These are phyloP conservation scores for Nyctanthes arbortristis DNA, from an alignment of 257 asterid genomes.

Conservation along the genomic window DNA sequence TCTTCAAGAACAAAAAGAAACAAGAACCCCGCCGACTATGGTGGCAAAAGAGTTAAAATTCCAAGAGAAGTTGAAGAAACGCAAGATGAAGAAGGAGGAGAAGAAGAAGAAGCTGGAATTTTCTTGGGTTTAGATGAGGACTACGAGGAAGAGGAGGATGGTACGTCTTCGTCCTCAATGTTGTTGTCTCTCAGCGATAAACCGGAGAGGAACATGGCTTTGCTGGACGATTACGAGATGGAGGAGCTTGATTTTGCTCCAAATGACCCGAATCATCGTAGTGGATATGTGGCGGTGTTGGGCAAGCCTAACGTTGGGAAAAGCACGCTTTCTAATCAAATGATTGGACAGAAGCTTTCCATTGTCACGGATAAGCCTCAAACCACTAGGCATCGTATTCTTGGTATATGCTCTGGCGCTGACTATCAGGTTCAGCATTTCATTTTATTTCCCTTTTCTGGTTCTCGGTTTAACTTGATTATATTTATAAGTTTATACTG, in stretches of 20 bases:
- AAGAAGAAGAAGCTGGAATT: slow-evolving; percentile 19
- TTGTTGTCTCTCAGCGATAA: slow-evolving; percentile 70
- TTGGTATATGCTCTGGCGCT: slow-evolving; percentile 81
- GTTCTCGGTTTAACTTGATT: not conserved
- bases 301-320: slow-evolving; percentile 97
- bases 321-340: slow-evolving; percentile 90
- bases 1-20: not conserved
- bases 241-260: slow-evolving; percentile 73
- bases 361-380: slow-evolving; percentile 96
- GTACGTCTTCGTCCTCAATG: slow-evolving; percentile 31
- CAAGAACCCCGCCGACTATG: not conserved
- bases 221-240: slow-evolving; percentile 89
- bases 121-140: slow-evolving; percentile 29
- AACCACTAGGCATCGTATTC: slow-evolving; percentile 91
- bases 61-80: slow-evolving; percentile 15
- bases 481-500: not conserved
- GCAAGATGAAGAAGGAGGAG: slow-evolving; percentile 29
- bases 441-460: not conserved
- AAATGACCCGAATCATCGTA: slow-evolving; percentile 69
- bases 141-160: slow-evolving; percentile 40
- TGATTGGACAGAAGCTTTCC: slow-evolving; percentile 89
- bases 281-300: slow-evolving; percentile 92
- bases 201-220: slow-evolving; percentile 71
- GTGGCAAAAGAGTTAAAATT: not conserved
- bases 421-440: slow-evolving; percentile 71